Percentiles rank a stretch among this genome's conserved stretches.
These are phyloP conservation scores for Gossypium turneri DNA, from an alignment of 345 rosid genomes.

Conservation along the genomic window DNA sequence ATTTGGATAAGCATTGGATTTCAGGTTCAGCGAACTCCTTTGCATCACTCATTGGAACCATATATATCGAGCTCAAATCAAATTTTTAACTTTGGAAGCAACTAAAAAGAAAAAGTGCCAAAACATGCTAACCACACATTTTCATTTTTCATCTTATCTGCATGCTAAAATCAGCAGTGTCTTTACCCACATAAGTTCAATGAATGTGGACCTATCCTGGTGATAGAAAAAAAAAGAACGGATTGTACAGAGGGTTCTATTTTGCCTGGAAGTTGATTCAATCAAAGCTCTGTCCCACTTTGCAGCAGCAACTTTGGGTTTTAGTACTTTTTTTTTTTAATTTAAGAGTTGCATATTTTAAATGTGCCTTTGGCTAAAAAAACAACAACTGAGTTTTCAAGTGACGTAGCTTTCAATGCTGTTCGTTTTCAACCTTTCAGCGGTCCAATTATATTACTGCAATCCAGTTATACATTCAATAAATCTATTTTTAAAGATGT, in stretches of 20 bases:
- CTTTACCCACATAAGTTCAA: neutral
- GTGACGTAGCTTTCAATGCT: neutral
- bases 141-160: neutral
- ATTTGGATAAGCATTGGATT: neutral
- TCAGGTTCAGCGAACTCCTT: conserved; percentile 1
- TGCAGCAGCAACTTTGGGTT: conserved; percentile 1
- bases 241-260: neutral
- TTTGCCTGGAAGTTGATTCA: conserved; percentile 1
- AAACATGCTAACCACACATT: neutral
- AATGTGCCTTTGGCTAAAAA: conserved; percentile 2
- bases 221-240: neutral
- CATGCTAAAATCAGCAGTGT: neutral
- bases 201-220: conserved; percentile 9
- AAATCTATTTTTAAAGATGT: neutral
- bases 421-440: neutral
- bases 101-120: neutral
- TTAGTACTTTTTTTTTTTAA: neutral
- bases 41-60: neutral
- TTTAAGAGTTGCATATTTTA: conserved; percentile 6
- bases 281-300: conserved; percentile 19
- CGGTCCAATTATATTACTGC: neutral
- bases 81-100: neutral
- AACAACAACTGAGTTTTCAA: neutral
- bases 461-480: neutral
- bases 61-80: neutral